Evolutionary conservation across 208 protist genomes (phyloP), one percentile per base, ranked within the genome.

Genomic region (Crithidia fasciculata): DNA sequence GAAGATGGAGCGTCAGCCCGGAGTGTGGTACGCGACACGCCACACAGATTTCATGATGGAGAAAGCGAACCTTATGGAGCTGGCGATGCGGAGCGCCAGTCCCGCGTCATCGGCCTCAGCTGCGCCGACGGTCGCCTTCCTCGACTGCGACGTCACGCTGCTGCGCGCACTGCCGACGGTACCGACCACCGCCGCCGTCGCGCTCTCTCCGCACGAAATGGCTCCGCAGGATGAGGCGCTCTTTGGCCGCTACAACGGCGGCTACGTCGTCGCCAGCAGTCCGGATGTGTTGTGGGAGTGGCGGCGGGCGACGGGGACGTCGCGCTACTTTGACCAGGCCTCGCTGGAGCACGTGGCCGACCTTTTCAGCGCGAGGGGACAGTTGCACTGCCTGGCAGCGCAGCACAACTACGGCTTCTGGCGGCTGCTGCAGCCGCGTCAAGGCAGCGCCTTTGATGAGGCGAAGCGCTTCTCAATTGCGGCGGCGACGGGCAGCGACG

Each of bases 11-110:
- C 66, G 59, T 37, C 62, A 84, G 65, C 76, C 62, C 2, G 91
- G 91, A 6, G 80, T 93, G 55, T 93, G 85, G 85, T 94, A 87
- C 62, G 78, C 83, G 4, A 77, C 89, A 16, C 76, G 87, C 12
- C 88, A 96, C 80, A 80, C 83, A 0, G 91, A 94, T 67, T 93
- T 92, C 74, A 96, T 94, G 89, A 92, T 96, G 87, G 89, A 96
- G 71, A 96, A 96, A 67, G 69, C 84, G n/a, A 86, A 89, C 60
- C 66, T 94, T 9, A 86, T 96, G 80, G 89, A 93, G 62, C 74
- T 80, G 13, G 86, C 90, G 7, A 76, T 95, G 80, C 50, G 75
- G 37, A 62, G 47, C 43, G 40, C 43, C 4, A 12, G 5, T 10
- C 6, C 59, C n/a, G 43, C 10, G 41, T 3, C 69, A 16, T 19